Evolutionary conservation across 345 rosid genomes (phyloP), one percentile per base, ranked within the genome.

Genomic region (Sisymbrium altissimum): DNA sequence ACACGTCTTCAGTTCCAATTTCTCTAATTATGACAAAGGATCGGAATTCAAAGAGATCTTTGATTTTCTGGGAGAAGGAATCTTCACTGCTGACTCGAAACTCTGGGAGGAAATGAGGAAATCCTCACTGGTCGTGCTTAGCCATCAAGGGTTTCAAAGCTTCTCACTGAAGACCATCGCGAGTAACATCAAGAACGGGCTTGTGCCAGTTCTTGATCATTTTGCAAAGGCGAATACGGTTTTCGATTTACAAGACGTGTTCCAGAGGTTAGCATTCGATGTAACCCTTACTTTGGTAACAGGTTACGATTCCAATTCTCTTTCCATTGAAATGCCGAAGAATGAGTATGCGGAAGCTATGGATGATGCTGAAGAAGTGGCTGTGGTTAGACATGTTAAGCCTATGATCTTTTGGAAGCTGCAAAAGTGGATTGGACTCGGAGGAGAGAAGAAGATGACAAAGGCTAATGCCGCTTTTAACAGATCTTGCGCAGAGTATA

Each of bases 261-360:
- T 83, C 52, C 80, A 81, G 39, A 68, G 86, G 60, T 74, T 82
- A 35, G 72, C 82, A 4, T 83, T 84, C 13, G 89, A 86, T 62
- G 75, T 72, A 13, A 79, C 84, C 7, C 80, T 82, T 36, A 73
- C 74, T 25, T 35, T 86, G 7, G 81, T 79, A 7, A 71, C 84
- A 1, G 81, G 85, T 30, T 68, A 65, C 5, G 80, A 81, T 49
- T 83, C 86, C 1, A 76, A 44, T 2, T 61, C 63, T 69, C 56
- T 86, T 27, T 78, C 75, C 43, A 64, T 73, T 6, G 75, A 79
- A 10, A 62, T 80, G 17, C 87, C 83, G 0, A 44, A 76, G 29
- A 63, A 66, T 4, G 30, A 49, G 19, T 74, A 82, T 39, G 65
- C 76, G 0, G 36, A 66, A 30, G 86, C 84, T 6, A 65, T 82